Conservation (phyloP, 176 grass and related monocot species). For the Eleusine indica region DNA sequence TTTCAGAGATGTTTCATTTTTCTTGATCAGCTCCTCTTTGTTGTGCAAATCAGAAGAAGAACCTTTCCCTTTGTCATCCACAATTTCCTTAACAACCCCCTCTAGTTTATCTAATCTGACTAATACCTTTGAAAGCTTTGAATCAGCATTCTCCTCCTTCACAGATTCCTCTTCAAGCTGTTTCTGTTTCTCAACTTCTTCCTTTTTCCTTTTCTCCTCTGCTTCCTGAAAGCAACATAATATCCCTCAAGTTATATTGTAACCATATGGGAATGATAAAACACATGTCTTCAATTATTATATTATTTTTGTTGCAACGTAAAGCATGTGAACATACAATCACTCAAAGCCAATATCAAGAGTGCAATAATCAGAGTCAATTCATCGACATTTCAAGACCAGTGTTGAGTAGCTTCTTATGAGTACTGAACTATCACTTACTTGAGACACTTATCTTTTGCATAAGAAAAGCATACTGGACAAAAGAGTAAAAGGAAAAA, state of each 20-base stretch:
- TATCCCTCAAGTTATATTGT: background rate
- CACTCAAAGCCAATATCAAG: background rate
- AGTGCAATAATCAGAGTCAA: background rate
- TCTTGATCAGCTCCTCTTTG: slow-evolving; percentile 28
- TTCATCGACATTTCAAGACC: background rate
- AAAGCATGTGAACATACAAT: slow-evolving; percentile 14
- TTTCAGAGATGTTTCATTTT: background rate
- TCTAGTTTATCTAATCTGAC: slow-evolving; percentile 76
- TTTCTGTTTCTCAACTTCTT: slow-evolving; percentile 71
- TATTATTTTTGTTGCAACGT: background rate
- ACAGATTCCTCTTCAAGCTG: slow-evolving; percentile 56
- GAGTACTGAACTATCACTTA: background rate
- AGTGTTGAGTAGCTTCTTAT: background rate
- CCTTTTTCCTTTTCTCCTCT: slow-evolving; percentile 63
- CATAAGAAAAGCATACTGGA: background rate
- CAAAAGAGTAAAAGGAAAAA: background rate
- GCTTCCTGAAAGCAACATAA: slow-evolving; percentile 62
- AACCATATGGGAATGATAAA: background rate
- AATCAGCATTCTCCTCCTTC: slow-evolving; percentile 62
- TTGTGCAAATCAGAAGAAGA: slow-evolving; percentile 4
- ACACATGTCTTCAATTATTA: background rate
- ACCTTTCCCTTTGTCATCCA: slow-evolving; percentile 59
- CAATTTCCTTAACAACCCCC: slow-evolving; percentile 66
- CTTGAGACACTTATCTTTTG: background rate
- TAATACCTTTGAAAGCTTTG: slow-evolving; percentile 60